Base-by-base conservation (phyloP, 2,329 filamentous ascomycete genomes). In the Cercospora janseana region DNA sequence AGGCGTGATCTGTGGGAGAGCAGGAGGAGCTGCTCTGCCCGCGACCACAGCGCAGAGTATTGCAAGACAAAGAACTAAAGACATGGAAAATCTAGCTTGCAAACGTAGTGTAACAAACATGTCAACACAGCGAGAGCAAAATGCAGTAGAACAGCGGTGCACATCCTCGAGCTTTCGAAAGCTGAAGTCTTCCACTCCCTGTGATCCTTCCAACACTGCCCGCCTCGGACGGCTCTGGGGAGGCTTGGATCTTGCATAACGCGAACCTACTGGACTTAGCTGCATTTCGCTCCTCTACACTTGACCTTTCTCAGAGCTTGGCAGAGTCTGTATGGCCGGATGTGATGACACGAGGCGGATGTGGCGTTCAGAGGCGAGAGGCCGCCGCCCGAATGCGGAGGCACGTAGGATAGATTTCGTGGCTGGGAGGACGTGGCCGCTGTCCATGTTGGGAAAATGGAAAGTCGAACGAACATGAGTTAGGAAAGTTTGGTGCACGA, bases 1-100 rank as follows among this genome's bases (percentile, higher is more conserved):
- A 16, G 44, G 44, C 24, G 44, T 47, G 13, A 47, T 47, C 24
- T 29, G 24, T 13, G 44, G 13, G 20, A 13, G 31, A 18, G n/a
- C n/a, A n/a, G 15, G 31, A 34, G 31, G 35, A 26, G 35, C 21
- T 20, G 26, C 35, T 9, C 35, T 23, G 7, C 35, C 35, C 8
- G 23, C n/a, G 7, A 40, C 35, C 9, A 47, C 32, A 26, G 24
- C 21, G 23, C 16, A 37, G 12, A 21, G 37, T 23, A 21, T 23
- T 24, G 18, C 37, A 9, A 18, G 3, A 13, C 8, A 29, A 38
- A n/a, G 32, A 35, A 18, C 31, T 35, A 23, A 18, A 46, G 31
- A 18, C 12, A 18, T 34, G 29, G 7, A 16, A 10, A 6, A 40
- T 20, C n/a, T 23, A 15, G 35, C 6, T 3, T 4, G 23, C 21